These are phyloP conservation scores for Cicer chorassanicum DNA, from an alignment of 306 rosid genomes.

Conservation along the genomic window DNA sequence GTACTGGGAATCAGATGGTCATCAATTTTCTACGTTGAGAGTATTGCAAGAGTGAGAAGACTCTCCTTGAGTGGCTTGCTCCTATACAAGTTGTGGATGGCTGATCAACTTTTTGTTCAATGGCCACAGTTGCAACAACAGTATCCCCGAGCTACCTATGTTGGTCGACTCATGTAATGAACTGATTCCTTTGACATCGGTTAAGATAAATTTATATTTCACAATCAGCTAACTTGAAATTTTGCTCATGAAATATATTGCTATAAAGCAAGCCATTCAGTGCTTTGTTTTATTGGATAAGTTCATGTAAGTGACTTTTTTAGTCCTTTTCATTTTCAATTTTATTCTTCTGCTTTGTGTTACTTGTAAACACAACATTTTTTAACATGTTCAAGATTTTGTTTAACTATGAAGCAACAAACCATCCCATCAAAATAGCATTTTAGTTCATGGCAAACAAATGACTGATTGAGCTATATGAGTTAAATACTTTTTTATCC, in stretches of 20 bases:
- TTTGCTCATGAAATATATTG: conserved; percentile 25
- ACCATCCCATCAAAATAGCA: too few relatives aligned
- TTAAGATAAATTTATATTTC: neutral
- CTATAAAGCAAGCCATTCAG: neutral
- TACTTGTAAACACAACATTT: neutral
- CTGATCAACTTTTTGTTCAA: conserved; percentile 91
- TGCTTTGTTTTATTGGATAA: neutral
- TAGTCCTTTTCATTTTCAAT: neutral
- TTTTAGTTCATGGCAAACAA: too few relatives aligned
- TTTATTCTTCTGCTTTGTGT: conserved; percentile 4
- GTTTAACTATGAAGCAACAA: too few relatives aligned
- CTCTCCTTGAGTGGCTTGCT: conserved; percentile 90
- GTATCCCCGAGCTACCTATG: conserved; percentile 80
- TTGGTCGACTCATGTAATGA: conserved; percentile 90
- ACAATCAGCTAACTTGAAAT: neutral
- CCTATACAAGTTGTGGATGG: conserved; percentile 75
- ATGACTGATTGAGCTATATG: too few relatives aligned
- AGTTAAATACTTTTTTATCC: too few relatives aligned
- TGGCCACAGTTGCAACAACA: conserved; percentile 80
- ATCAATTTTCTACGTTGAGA: conserved; percentile 86
- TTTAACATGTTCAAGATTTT: neutral
- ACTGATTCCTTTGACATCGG: conserved; percentile 20
- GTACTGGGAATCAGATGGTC: conserved; percentile 83
- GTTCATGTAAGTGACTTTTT: conserved; percentile 20
- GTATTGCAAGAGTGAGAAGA: conserved; percentile 93